phyloP scores from a whole-genome alignment of 345 rosid species.

The Boechera retrofracta region DNA sequence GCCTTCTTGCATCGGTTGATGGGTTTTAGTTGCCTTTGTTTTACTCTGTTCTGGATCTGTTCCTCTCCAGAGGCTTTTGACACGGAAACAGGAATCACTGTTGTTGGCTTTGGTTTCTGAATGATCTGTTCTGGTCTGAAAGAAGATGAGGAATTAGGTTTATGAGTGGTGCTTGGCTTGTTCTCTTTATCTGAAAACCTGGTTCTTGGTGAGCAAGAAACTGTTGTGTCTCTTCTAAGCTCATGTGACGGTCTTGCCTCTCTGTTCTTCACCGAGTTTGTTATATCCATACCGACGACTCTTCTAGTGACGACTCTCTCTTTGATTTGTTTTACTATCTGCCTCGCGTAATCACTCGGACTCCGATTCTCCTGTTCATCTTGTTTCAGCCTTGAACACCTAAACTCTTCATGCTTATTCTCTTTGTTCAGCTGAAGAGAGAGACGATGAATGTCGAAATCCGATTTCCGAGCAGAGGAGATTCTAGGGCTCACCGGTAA shows the following conservation, averaged over 20 bases:
- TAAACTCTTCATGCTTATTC: conserved; percentile 46
- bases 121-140: conserved; percentile 35
- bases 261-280: conserved; percentile 64
- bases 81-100: conserved; percentile 15
- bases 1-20: conserved; percentile 48
- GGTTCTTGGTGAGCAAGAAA: conserved; percentile 64
- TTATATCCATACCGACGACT: conserved; percentile 73
- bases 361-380: conserved; percentile 58
- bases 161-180: conserved; percentile 27
- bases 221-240: conserved; percentile 42
- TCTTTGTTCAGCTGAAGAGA: conserved; percentile 78
- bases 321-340: conserved; percentile 77
- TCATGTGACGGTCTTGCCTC: conserved; percentile 29
- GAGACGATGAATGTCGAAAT: conserved; percentile 63
- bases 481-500: conserved; percentile 82
- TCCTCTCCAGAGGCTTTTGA: conserved; percentile 35
- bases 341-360: conserved; percentile 62
- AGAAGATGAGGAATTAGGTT: conserved; percentile 14
- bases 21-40: conserved; percentile 37
- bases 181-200: conserved; percentile 56
- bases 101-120: conserved; percentile 37
- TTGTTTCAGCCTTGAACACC: conserved; percentile 47
- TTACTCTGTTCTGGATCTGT: conserved; percentile 41
- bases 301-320: conserved; percentile 59
- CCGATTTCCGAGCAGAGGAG: conserved; percentile 74